Percentiles rank a stretch among this genome's conserved stretches.
Conservation (phyloP, 768 basidiomycete species). For the Trametes punicea region DNA sequence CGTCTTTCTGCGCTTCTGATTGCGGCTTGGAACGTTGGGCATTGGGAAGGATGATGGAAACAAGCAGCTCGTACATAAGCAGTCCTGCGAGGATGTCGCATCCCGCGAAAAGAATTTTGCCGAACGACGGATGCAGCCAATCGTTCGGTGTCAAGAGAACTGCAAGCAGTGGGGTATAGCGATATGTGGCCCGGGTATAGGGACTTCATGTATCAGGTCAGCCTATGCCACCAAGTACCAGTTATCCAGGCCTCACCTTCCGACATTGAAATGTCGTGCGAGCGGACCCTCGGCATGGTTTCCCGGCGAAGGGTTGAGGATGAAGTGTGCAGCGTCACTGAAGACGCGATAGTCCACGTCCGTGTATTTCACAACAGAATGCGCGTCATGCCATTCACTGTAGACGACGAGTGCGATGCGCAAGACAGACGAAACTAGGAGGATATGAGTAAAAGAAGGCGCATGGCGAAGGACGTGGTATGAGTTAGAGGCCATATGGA, state of each 20-base stretch:
- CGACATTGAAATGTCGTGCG: conserved; percentile 44
- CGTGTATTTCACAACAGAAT: conserved; percentile 89
- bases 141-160: conserved; percentile 77
- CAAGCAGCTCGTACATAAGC: conserved; percentile 63
- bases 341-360: conserved; percentile 97
- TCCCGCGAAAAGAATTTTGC: conserved; percentile 83
- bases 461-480: conserved; percentile 15
- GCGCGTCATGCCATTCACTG: conserved; percentile 87
- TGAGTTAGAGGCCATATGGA: conserved; percentile 14
- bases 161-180: conserved; percentile 93
- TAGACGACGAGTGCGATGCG: conserved; percentile 74
- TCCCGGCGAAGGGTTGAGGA: conserved; percentile 37
- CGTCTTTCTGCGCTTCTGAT: neutral
- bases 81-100: conserved; percentile 81
- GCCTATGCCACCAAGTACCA: neutral
- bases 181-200: conserved; percentile 88
- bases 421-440: conserved; percentile 53
- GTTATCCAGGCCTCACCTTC: conserved; percentile 64
- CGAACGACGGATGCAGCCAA: conserved; percentile 80
- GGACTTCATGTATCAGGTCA: conserved; percentile 50
- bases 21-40: neutral
- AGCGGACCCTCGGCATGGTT: conserved; percentile 65
- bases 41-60: conserved; percentile 45
- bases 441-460: conserved; percentile 47
- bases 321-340: conserved; percentile 81